Evolutionary conservation across 208 protist species (phyloP).

Genomic region (Trichomonas tenax): DNA sequence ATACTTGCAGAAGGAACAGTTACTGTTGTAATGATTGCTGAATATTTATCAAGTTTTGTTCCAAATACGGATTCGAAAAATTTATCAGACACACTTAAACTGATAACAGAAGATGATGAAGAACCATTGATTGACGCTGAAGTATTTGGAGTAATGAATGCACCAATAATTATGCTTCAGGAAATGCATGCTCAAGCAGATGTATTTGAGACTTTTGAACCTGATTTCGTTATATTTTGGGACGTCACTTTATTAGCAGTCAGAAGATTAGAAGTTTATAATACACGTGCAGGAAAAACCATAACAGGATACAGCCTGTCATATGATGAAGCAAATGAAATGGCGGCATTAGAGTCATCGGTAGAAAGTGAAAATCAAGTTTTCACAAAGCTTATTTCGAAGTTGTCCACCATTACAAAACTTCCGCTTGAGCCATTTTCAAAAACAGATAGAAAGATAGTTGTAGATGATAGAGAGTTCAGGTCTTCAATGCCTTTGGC

Average conservation of each 20-base stretch:
- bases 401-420: background rate
- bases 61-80: background rate
- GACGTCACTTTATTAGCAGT: background rate
- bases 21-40: background rate
- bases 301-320: background rate
- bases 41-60: background rate
- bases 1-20: background rate
- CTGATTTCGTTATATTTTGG: conserved; percentile 1
- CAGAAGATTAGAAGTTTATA: background rate
- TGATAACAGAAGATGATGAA: background rate
- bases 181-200: background rate
- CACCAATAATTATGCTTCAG: background rate
- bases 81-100: background rate
- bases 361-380: background rate
- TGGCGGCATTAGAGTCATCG: background rate
- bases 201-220: background rate
- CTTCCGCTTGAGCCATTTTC: background rate
- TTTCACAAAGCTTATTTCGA: background rate
- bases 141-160: background rate
- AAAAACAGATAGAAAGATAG: background rate
- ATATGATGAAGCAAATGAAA: background rate
- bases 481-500: background rate
- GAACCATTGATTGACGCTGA: background rate
- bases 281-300: background rate
- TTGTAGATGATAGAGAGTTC: conserved; percentile 10